Percentiles rank a stretch among this genome's conserved stretches.
Evolutionary conservation across 2,329 filamentous ascomycete genomes (phyloP).

Genomic region (Cercospora janseana): DNA sequence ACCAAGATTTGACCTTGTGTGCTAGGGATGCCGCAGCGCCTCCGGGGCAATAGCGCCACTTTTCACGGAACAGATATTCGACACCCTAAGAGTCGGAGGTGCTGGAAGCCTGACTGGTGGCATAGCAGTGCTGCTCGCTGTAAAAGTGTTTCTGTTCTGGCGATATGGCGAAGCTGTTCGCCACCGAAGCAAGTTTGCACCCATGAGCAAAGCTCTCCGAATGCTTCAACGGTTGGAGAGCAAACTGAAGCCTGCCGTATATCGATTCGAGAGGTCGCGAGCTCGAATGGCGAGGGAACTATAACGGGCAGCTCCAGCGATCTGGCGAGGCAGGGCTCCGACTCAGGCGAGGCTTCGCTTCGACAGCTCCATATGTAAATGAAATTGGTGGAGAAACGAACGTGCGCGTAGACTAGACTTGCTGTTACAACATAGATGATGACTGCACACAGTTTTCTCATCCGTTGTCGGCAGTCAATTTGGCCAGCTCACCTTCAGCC

Average conservation of each 20-base stretch:
- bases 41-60: slow-evolving; percentile 34
- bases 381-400: slow-evolving; percentile 22
- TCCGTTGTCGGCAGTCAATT: not conserved
- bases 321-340: too few species aligned
- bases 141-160: slow-evolving; percentile 33
- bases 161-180: slow-evolving; percentile 21
- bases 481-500: slow-evolving; percentile 41
- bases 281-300: too few species aligned
- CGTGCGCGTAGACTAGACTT: slow-evolving; percentile 11
- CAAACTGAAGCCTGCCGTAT: too few species aligned
- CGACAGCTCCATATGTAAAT: too few species aligned
- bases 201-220: slow-evolving; percentile 10
- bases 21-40: slow-evolving; percentile 31
- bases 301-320: too few species aligned
- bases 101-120: slow-evolving; percentile 46
- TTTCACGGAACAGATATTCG: slow-evolving; percentile 37
- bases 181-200: slow-evolving; percentile 20
- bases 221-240: not conserved
- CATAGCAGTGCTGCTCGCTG: slow-evolving; percentile 39
- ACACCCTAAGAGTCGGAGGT: slow-evolving; percentile 34
- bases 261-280: too few species aligned
- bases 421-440: too few species aligned
- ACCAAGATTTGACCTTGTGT: not conserved
- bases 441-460: not conserved
- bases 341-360: too few species aligned